These are phyloP conservation scores for Pseudogymnoascus sp. DNA, from an alignment of 2,329 filamentous ascomycete species.

Conservation along the genomic window DNA sequence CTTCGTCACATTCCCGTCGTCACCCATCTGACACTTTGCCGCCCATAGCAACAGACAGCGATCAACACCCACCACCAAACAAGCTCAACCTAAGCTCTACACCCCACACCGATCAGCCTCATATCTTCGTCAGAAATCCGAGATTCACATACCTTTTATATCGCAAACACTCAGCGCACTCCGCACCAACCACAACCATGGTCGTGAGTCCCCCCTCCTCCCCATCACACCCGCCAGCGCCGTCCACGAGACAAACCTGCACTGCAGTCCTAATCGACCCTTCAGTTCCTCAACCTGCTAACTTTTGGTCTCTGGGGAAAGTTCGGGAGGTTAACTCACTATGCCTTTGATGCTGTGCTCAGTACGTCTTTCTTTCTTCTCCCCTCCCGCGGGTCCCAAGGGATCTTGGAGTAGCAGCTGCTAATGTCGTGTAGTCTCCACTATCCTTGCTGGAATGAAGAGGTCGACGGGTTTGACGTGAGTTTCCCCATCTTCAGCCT, in stretches of 20 bases:
- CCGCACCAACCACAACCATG: slow-evolving; percentile 26
- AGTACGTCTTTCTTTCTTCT: slow-evolving; percentile 48
- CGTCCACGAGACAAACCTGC: slow-evolving; percentile 12
- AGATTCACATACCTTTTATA: neutral
- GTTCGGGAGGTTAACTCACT: slow-evolving; percentile 89
- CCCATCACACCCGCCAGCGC: slow-evolving; percentile 10
- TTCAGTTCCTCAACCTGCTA: slow-evolving; percentile 58
- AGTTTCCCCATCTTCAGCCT: slow-evolving; percentile 37
- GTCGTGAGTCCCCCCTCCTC: slow-evolving; percentile 30
- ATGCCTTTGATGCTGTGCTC: slow-evolving; percentile 91
- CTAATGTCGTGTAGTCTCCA: slow-evolving; percentile 63
- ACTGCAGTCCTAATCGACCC: slow-evolving; percentile 29
- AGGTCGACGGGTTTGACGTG: slow-evolving; percentile 97
- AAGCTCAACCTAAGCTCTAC: neutral
- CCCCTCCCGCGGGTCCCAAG: neutral
- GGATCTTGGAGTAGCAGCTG: neutral
- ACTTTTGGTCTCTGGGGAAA: slow-evolving; percentile 64
- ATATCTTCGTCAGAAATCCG: neutral
- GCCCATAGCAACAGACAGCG: neutral
- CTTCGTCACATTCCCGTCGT: neutral
- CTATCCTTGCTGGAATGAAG: slow-evolving; percentile 93
- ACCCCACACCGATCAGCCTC: neutral
- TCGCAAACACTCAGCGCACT: neutral
- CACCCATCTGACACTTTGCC: neutral
- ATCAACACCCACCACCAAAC: neutral